Evolutionary conservation across 2,329 filamentous ascomycete genomes (phyloP), one percentile per base, ranked within the genome.

Genomic region (Colletotrichum sp.): DNA sequence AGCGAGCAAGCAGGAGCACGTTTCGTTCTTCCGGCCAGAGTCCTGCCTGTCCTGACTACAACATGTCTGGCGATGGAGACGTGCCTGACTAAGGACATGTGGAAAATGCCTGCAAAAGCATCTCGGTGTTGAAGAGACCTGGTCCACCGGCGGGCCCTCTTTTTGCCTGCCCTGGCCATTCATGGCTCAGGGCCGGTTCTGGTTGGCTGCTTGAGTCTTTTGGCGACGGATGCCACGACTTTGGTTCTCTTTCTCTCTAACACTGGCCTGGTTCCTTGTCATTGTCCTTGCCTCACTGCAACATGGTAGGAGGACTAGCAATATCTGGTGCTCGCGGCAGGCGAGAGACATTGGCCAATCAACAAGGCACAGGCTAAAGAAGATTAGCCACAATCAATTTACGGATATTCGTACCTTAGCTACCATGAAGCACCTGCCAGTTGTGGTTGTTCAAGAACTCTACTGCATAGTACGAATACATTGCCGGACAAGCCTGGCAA

Each of bases 121-220:
- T 21, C 63, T 30, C 39, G 63, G 63, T 66, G 28, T 28, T 48
- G 63, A 16, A 32, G 13, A 64, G 32, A 6, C 32, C 12, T 18
- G 21, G 26, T 18, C 67, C 67, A 60, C 55, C 34, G 5, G 10
- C 16, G 26, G 34, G 7, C 64, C 73, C 73, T 28, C 73, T 64
- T 32, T 68, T 69, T 75, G 73, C 73, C 73, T 75, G 73, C 73
- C 73, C 69, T 73, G 43, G 26, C 26, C 60, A 72, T 55, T 73
- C 57, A 73, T 59, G 36, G 15, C 65, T 15, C 57, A 39, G 48
- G 69, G 32, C 57, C 52, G 28, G 24, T 60, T 28, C 57, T 75
- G 69, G 59, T 75, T 75, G 73, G 73, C 43, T 75, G 10, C 63
- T 34, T 34, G 63, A 26, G 39, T 57, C 55, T 57, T 28, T 24